These are phyloP conservation scores for Saussurea involucrata DNA, from an alignment of 129 eudicot species.

Conservation along the genomic window DNA sequence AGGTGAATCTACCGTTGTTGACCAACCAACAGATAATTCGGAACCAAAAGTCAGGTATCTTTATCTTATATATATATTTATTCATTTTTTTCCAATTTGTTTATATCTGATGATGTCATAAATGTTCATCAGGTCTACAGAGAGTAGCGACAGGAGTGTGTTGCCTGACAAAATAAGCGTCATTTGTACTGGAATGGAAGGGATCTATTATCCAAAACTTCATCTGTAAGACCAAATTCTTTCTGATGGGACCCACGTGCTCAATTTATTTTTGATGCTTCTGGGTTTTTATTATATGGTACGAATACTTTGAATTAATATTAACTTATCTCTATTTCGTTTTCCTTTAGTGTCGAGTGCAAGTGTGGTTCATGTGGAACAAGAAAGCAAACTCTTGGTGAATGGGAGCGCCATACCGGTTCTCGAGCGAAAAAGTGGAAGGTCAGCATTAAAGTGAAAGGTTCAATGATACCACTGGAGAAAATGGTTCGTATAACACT, in stretches of 20 bases:
- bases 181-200: slow-evolving; percentile 82
- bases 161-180: slow-evolving; percentile 67
- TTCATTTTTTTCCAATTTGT: neutral
- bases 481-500: slow-evolving; percentile 52
- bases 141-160: slow-evolving; percentile 24
- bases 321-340: slow-evolving; percentile 4
- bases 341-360: slow-evolving; percentile 61
- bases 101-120: neutral
- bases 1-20: slow-evolving; percentile 31
- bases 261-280: neutral
- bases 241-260: neutral
- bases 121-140: slow-evolving; percentile 34
- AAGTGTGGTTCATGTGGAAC: slow-evolving; percentile 90
- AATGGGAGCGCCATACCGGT: slow-evolving; percentile 95
- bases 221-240: slow-evolving; percentile 55
- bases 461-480: slow-evolving; percentile 51
- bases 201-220: slow-evolving; percentile 58
- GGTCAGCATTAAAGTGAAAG: slow-evolving; percentile 71
- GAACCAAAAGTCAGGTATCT: slow-evolving; percentile 47
- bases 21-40: slow-evolving; percentile 20
- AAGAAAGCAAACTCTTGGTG: slow-evolving; percentile 58
- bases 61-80: neutral
- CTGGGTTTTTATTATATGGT: neutral
- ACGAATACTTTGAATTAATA: neutral
- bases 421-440: slow-evolving; percentile 89